Evolutionary conservation across 305 asterid species (phyloP).

Genomic region (Fraxinus velutina): DNA sequence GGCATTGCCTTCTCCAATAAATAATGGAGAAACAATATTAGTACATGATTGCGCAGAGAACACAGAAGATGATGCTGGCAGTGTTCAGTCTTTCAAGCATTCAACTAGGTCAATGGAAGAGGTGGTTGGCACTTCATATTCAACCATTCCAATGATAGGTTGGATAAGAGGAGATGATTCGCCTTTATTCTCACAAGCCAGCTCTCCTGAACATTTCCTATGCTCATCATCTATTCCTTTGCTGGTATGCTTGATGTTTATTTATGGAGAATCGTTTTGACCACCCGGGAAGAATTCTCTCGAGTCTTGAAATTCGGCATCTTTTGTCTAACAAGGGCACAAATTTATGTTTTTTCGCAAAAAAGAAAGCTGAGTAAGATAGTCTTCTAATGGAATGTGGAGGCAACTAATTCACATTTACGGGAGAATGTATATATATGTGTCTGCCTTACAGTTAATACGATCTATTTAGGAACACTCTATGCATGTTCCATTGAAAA

Average conservation of each 20-base stretch:
- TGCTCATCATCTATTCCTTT: slow-evolving; percentile 40
- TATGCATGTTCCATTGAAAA: not conserved
- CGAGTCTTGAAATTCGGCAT: not conserved
- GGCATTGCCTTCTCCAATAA: slow-evolving; percentile 39
- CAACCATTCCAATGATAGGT: slow-evolving; percentile 23
- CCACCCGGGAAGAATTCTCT: not conserved
- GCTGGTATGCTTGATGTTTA: slow-evolving; percentile 44
- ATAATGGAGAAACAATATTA: slow-evolving; percentile 29
- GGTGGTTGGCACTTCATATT: slow-evolving; percentile 23
- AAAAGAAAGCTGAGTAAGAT: not conserved
- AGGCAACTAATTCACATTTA: not conserved
- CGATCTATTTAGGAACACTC: not conserved
- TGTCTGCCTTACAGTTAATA: slow-evolving; percentile 3
- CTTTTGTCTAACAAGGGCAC: not conserved
- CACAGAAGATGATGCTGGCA: slow-evolving; percentile 33
- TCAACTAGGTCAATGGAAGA: slow-evolving; percentile 30
- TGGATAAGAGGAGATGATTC: slow-evolving; percentile 41
- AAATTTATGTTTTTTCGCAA: not conserved
- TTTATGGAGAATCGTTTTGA: slow-evolving; percentile 19
- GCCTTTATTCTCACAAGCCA: slow-evolving; percentile 25
- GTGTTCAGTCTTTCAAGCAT: slow-evolving; percentile 30
- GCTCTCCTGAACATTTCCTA: slow-evolving; percentile 31
- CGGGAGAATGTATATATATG: not conserved
- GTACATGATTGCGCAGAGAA: slow-evolving; percentile 34
- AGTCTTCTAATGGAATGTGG: slow-evolving; percentile 1